These are phyloP conservation scores for Yarrowia sp. DNA, from an alignment of 805 yeast genomes.

Conservation along the genomic window DNA sequence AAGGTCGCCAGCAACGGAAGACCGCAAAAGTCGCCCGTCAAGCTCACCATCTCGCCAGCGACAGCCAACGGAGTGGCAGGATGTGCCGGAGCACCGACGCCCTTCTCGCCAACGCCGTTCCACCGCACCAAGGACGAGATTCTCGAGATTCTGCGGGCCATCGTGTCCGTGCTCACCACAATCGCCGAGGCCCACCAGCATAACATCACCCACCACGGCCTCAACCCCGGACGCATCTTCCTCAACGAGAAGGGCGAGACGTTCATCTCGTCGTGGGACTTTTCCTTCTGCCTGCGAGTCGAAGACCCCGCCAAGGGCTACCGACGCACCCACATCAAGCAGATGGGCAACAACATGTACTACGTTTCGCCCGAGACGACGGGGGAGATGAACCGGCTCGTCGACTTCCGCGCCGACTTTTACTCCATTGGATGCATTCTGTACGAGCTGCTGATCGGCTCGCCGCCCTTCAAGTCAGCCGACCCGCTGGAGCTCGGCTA, in stretches of 20 bases:
- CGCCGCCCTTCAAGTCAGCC: conserved; percentile 45
- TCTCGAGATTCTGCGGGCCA: conserved; percentile 32
- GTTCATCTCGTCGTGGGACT: conserved; percentile 50
- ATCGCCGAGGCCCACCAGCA: conserved; percentile 41
- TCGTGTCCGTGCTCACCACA: conserved; percentile 35
- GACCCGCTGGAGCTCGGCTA: conserved; percentile 44
- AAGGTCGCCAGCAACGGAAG: background rate
- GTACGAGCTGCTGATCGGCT: conserved; percentile 49
- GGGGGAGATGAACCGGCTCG: conserved; percentile 42
- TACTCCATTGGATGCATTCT: conserved; percentile 52
- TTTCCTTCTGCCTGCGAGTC: conserved; percentile 43
- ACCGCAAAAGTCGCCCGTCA: conserved; percentile 3
- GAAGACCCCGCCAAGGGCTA: conserved; percentile 47
- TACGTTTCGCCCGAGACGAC: conserved; percentile 53
- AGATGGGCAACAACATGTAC: conserved; percentile 44
- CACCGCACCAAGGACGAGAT: conserved; percentile 31
- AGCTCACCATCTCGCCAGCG: conserved; percentile 11
- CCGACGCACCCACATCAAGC: conserved; percentile 44
- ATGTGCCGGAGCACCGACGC: background rate
- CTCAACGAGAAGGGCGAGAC: conserved; percentile 42
- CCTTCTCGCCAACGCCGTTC: conserved; percentile 15
- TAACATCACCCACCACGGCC: conserved; percentile 50
- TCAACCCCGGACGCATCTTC: conserved; percentile 44
- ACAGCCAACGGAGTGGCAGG: conserved; percentile 5
- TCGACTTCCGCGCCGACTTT: conserved; percentile 50